Conservation (phyloP, 2,329 filamentous ascomycete genomes). For the Aspergillus sp. region DNA sequence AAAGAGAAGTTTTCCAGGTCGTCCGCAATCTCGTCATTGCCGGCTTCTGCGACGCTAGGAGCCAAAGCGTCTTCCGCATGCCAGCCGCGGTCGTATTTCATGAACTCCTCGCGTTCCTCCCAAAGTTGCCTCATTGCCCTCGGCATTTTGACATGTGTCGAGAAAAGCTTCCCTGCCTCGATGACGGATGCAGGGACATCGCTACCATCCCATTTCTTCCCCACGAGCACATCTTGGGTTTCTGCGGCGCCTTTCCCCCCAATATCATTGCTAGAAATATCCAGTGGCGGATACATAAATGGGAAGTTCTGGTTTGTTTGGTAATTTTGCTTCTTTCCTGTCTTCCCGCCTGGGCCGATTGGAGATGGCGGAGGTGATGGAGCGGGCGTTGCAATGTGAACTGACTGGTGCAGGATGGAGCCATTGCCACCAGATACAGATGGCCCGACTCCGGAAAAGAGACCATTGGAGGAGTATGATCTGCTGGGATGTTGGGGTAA, state of each 20-base stretch:
- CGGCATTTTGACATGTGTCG: conserved; percentile 85
- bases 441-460: conserved; percentile 57
- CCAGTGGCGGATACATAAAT: conserved; percentile 92
- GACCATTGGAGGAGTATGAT: conserved; percentile 60
- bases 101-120: conserved; percentile 87
- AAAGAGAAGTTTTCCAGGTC: conserved; percentile 22
- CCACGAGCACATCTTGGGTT: conserved; percentile 75
- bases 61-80: conserved; percentile 51
- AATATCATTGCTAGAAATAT: conserved; percentile 82
- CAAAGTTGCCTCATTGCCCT: conserved; percentile 89
- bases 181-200: conserved; percentile 91
- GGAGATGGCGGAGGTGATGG: conserved; percentile 95
- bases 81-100: conserved; percentile 92
- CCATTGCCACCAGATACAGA: conserved; percentile 45
- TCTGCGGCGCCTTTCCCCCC: conserved; percentile 85
- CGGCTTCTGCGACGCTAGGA: conserved; percentile 32
- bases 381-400: conserved; percentile 97
- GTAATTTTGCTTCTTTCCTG: conserved; percentile 97
- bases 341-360: conserved; percentile 77
- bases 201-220: conserved; percentile 86
- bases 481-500: conserved; percentile 71
- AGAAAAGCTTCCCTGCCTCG: conserved; percentile 90
- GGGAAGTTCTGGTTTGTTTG: conserved; percentile 99
- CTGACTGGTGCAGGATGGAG: conserved; percentile 91
- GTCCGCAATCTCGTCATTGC: conserved; percentile 42